Base-by-base conservation (phyloP, 148 eudicot species). In the Beta vulgaris region DNA sequence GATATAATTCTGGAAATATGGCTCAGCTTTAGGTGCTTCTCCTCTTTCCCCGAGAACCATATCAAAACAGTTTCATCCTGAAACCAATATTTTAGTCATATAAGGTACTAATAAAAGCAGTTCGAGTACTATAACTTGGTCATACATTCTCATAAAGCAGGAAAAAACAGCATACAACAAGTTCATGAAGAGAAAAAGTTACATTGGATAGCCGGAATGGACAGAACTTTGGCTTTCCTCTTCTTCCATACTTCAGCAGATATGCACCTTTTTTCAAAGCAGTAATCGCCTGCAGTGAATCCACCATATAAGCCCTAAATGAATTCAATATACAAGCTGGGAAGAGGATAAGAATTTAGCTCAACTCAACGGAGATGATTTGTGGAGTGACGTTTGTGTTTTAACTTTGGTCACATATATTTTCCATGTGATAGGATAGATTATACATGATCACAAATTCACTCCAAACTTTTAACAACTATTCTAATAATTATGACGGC, bases 21-120 rank as follows among this genome's bases (percentile, higher is more conserved):
- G 83, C 87, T 86, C 59, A 94, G 86, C 85, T 88, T 94, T 48
- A 94, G 88, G 73, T 88, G 97, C 80, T 91, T 93, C 86, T 93
- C 98, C 81, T 93, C 98, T 82, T 91, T 93, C 34, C 95, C 95
- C 13, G 97, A 93, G 80, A 88, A 87, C 98, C 98, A 93, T 81
- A 91, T 87, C 74, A 93, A 82, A 72, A 86, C 85, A 83, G 95
- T 87, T 80, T 91, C 98, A 80, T 93, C 97, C 97, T 93, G 90
- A 73, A 82, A 86, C 55, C 62, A 78, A 63, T 36, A 79, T 55
- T 36, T 61, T 36, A 46, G 65, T 48, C 71, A 74, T 68, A 39
- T 13, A 69, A 37, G 43, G 53, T 32, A 59, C 54, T 25, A 74
- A 72, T 34, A 44, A 35, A 69, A 64, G 70, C 14, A 61, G 11